These are phyloP conservation scores for Phytophthora tubulina DNA, from an alignment of 352 stramenopile genomes.

Conservation along the genomic window DNA sequence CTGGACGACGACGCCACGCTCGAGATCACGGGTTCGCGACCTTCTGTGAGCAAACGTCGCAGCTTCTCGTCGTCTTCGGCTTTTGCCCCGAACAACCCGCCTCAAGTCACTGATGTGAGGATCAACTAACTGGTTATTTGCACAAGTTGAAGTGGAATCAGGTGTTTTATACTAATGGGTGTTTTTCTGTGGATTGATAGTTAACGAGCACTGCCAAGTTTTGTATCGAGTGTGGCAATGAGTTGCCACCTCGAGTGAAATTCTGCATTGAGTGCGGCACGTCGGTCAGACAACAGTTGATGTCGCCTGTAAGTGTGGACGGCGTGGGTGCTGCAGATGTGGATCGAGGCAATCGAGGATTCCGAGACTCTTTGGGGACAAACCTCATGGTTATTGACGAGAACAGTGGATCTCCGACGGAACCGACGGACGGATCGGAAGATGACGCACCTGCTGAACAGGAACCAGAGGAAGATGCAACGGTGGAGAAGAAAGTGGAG, in stretches of 20 bases:
- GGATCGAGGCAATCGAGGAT: constrained; percentile 52
- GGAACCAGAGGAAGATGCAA: constrained; percentile 51
- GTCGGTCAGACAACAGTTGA: constrained; percentile 59
- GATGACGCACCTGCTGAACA: constrained; percentile 54
- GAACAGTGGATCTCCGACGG: constrained; percentile 65
- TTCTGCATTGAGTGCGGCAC: constrained; percentile 91
- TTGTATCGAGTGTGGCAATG: constrained; percentile 88
- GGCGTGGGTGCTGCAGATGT: constrained; percentile 32
- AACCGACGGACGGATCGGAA: constrained; percentile 66
- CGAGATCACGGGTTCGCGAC: constrained; percentile 63
- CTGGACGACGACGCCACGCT: constrained; percentile 76
- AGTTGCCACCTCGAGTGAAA: constrained; percentile 79
- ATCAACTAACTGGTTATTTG: neutral
- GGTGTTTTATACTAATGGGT: constrained; percentile 29
- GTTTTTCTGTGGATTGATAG: constrained; percentile 38
- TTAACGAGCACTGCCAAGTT: constrained; percentile 78
- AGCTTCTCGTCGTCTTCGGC: constrained; percentile 65
- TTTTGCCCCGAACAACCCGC: constrained; percentile 43
- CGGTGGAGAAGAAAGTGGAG: constrained; percentile 33
- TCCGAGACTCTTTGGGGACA: constrained; percentile 51
- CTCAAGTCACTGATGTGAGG: constrained; percentile 63
- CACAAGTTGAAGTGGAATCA: constrained; percentile 35
- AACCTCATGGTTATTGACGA: constrained; percentile 81
- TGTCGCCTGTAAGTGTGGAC: constrained; percentile 59
- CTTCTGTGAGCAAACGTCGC: constrained; percentile 62